Conservation (phyloP, 345 rosid species). For the Barbarea vulgaris region DNA sequence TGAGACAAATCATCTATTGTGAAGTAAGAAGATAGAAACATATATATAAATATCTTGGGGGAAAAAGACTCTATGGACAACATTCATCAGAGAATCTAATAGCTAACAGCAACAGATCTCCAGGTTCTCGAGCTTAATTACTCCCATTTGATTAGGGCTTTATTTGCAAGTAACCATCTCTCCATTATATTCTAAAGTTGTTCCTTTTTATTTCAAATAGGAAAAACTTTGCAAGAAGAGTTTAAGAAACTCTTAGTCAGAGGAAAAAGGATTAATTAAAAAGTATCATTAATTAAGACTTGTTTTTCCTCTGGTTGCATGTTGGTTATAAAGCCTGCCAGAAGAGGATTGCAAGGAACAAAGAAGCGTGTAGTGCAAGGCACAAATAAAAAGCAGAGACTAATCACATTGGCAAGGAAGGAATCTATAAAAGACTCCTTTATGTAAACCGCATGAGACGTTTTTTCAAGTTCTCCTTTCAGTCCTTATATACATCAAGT, state of each 20-base stretch:
- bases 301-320: background rate
- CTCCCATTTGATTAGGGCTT: background rate
- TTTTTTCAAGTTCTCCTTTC: slow-evolving; percentile 92
- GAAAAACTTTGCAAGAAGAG: slow-evolving; percentile 4
- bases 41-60: background rate
- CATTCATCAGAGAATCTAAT: background rate
- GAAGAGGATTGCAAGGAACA: background rate
- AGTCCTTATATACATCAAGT: slow-evolving; percentile 55
- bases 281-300: background rate
- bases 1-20: slow-evolving; percentile 46
- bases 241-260: background rate
- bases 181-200: background rate
- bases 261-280: background rate
- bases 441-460: slow-evolving; percentile 78
- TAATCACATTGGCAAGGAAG: slow-evolving; percentile 68
- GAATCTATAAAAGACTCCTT: slow-evolving; percentile 82
- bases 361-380: background rate
- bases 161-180: background rate
- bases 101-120: background rate
- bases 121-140: background rate
- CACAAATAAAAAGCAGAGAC: slow-evolving; percentile 5
- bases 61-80: background rate
- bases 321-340: background rate
- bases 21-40: background rate
- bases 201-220: background rate